phyloP scores from a whole-genome alignment of 208 protist genomes.

The Cochliopodium minus region DNA sequence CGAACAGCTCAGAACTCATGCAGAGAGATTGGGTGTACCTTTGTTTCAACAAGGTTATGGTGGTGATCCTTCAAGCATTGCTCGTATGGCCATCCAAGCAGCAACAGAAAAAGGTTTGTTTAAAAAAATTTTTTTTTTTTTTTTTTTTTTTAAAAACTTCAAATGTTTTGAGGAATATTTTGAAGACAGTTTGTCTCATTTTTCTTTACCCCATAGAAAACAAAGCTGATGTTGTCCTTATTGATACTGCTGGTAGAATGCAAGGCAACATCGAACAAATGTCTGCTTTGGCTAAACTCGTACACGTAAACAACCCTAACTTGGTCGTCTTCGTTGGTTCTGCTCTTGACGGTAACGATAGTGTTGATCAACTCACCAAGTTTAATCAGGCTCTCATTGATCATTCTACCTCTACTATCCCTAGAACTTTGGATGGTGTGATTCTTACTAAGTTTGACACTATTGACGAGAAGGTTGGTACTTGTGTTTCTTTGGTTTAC shows the following conservation, averaged over 20 bases:
- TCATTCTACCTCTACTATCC: slow-evolving; percentile 45
- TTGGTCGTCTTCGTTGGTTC: slow-evolving; percentile 97
- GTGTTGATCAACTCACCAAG: slow-evolving; percentile 88
- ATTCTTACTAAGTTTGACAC: slow-evolving; percentile 99
- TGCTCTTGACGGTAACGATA: slow-evolving; percentile 97
- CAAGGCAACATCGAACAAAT: slow-evolving; percentile 97
- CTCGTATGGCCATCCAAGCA: slow-evolving; percentile 65
- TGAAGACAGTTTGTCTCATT: slow-evolving; percentile 13
- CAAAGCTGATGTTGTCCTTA: slow-evolving; percentile 82
- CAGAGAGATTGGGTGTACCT: slow-evolving; percentile 61
- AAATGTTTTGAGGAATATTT: slow-evolving; percentile 1
- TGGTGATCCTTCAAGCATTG: slow-evolving; percentile 76
- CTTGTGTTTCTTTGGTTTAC: slow-evolving; percentile 96
- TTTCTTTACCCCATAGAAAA: too few relatives aligned
- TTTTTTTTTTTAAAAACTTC: slow-evolving; percentile 6
- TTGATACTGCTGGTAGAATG: slow-evolving; percentile 99
- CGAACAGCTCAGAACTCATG: slow-evolving; percentile 92
- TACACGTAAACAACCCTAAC: slow-evolving; percentile 84
- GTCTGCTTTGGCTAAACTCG: slow-evolving; percentile 85
- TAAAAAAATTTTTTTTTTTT: background rate
- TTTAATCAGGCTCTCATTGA: slow-evolving; percentile 89
- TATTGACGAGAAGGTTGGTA: slow-evolving; percentile 99
- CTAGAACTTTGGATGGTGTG: slow-evolving; percentile 85
- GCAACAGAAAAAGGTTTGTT: too few relatives aligned
- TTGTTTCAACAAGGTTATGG: slow-evolving; percentile 91